Conservation (phyloP, 73 alveolate genomes). For the Diophrys appendiculata region DNA sequence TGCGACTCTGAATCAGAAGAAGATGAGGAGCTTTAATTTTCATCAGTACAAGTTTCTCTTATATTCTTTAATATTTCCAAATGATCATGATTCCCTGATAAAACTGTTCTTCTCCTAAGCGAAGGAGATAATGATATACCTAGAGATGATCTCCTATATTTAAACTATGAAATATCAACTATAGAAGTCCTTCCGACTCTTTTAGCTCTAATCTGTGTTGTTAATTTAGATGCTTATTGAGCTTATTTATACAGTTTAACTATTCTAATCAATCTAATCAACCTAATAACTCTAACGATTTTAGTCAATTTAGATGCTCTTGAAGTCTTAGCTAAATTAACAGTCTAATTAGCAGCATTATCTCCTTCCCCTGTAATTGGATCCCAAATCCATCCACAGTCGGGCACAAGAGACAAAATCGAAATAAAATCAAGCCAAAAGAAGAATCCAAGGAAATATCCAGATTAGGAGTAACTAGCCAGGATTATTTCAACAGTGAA, state of each 20-base stretch:
- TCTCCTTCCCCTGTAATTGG: slow-evolving; percentile 49
- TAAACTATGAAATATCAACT: no score
- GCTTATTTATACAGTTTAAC: slow-evolving; percentile 65
- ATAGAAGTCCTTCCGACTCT: no score
- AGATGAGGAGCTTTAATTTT: no score
- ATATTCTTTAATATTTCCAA: no score
- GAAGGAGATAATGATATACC: no score
- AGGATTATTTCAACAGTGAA: slow-evolving; percentile 31
- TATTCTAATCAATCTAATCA: slow-evolving; percentile 71
- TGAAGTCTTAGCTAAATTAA: slow-evolving; percentile 70
- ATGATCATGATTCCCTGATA: no score
- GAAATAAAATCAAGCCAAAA: slow-evolving; percentile 79
- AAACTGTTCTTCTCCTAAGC: no score
- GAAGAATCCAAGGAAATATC: slow-evolving; percentile 62
- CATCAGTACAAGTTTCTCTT: no score
- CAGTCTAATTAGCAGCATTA: slow-evolving; percentile 51
- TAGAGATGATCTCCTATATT: no score
- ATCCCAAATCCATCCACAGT: slow-evolving; percentile 79
- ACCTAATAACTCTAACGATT: slow-evolving; percentile 69
- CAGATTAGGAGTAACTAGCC: slow-evolving; percentile 20
- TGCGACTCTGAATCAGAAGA: no score
- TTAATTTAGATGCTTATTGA: slow-evolving; percentile 32
- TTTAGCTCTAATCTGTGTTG: no score
- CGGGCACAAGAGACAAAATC: slow-evolving; percentile 70
- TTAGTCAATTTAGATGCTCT: slow-evolving; percentile 80